Base-by-base conservation (phyloP, 2,329 filamentous ascomycete species). In the Xylaria multiplex region DNA sequence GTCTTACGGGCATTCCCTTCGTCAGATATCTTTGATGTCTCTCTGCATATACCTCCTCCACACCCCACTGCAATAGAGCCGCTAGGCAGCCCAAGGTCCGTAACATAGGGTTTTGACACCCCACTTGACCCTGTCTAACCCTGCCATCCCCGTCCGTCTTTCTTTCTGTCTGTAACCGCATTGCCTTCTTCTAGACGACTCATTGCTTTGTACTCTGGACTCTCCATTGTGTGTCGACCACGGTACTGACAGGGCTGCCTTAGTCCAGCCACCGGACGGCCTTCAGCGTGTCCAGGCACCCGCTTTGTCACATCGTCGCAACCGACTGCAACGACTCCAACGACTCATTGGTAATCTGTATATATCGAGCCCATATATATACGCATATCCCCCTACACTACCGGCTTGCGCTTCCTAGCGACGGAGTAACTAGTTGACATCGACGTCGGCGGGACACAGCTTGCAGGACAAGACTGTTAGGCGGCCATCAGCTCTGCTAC, bases 401-500 rank as follows among this genome's bases (percentile, higher is more conserved):
- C 22, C 56, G 46, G 30, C 57, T 52, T 43, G 59, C 63, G 55
- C 54, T 48, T 65, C 42, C 19, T 40, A 56, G 50, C 40, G 43
- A 56, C 50, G 14, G 56, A 58, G 53, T 30, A 64, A 16, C 24
- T 32, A 46, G 45, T 50, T 54, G 48, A 50, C 32, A 59, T 62
- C 62, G 69, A 59, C 69, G 53, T 69, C 62, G 69, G 67, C 65
- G 71, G 68, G 67, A 64, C 67, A 73, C 72, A 74, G 71, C 74
- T 77, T 77, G 76, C 74, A 54, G 75, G 74, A 70, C 74, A 72
- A 77, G 74, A 73, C 74, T 73, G 71, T 75, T 69, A 57, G 70
- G 71, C 69, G 68, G 54, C 70, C 66, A 64, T 64, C 65, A 65
- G 65, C 58, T 56, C 59, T 50, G 53, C 61, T 68, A 35, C 53